Evolutionary conservation across 2,329 filamentous ascomycete species (phyloP), one percentile per base, ranked within the genome.

Genomic region (Elsinoe necatrix): DNA sequence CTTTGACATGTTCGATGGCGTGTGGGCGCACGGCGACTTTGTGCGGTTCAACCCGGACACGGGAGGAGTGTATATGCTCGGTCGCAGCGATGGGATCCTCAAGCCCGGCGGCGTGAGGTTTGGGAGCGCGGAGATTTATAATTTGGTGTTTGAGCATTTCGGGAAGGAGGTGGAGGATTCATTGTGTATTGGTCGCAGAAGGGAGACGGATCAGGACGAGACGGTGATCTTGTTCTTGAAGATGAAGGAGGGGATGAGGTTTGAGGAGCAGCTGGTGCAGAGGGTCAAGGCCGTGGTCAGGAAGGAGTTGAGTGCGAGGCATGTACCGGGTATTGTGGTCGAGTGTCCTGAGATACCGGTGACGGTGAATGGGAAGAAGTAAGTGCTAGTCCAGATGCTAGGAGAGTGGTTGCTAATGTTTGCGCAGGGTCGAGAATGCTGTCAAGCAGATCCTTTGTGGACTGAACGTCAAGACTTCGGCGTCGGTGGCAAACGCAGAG

Each of bases 1-100:
- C 71, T 98, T 98, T 65, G 87, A 93, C 60, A 81, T 84, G 5
- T 97, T 95, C 68, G 74, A 78, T 0, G 74, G 76, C 1, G 78
- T 89, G 12, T 97, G 93, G 93, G 90, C 95, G 67, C 92, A 98
- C 66, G 92, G 92, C 27, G 93, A 98, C 71, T 97, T 96, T 67
- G 82, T 96, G 31, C 76, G 80, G 20, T 75, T 86, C 66, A 86
- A 90, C 63, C 80, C 83, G 0, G 66, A 73, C 14, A 93, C 88
- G 0, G 84, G 88, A 11, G 89, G 90, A 0, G 73, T 97, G 8
- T 78, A 89, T 62, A 97, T 97, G 92, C 80, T 97, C 0, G 92
- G 93, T 2, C 81, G 92, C 23, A 93, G 87, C 54, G 92, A 98
- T 65, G 93, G 93, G 3, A 88, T 97, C 4, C 74, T 98, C 12